These are phyloP conservation scores for Cryptococcus sp. DNA, from an alignment of 1,284 basidiomycete genomes.

Conservation along the genomic window DNA sequence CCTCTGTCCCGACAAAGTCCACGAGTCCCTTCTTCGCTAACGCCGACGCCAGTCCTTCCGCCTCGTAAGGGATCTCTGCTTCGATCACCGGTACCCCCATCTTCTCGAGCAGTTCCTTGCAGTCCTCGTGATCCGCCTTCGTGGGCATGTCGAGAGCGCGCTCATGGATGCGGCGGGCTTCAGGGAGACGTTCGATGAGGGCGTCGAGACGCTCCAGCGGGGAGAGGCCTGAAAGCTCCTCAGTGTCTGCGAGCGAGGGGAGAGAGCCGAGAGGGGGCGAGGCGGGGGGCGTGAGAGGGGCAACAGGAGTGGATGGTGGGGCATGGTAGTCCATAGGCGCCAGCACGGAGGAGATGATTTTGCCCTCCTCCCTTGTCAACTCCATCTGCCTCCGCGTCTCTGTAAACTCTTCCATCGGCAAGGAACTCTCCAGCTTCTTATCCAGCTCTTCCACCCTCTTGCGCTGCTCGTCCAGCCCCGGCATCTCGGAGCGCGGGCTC, in stretches of 20 bases:
- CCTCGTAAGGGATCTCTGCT: conserved; percentile 66
- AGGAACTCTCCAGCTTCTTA: conserved; percentile 22
- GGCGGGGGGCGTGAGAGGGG: background rate
- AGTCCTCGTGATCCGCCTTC: conserved; percentile 34
- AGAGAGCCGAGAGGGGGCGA: background rate
- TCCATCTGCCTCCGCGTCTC: conserved; percentile 38
- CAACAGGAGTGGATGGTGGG: background rate
- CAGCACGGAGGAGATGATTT: conserved; percentile 23
- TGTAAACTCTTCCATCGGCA: conserved; percentile 22
- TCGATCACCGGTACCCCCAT: conserved; percentile 76
- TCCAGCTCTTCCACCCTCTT: conserved; percentile 24
- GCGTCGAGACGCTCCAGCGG: conserved; percentile 16
- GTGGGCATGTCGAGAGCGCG: conserved; percentile 35
- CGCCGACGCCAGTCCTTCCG: conserved; percentile 73
- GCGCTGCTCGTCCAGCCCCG: conserved; percentile 1
- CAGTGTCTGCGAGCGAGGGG: background rate
- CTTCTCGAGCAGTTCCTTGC: conserved; percentile 56
- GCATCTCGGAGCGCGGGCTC: background rate
- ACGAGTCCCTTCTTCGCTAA: conserved; percentile 68
- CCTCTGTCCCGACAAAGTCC: conserved; percentile 82
- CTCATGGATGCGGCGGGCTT: conserved; percentile 27
- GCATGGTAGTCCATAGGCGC: background rate
- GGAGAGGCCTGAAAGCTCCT: background rate
- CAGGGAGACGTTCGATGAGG: conserved; percentile 16
- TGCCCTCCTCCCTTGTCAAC: conserved; percentile 36